Base-by-base conservation (phyloP, 192 early-diverging fungal genomes). In the Rhizoclosmatium sp. region DNA sequence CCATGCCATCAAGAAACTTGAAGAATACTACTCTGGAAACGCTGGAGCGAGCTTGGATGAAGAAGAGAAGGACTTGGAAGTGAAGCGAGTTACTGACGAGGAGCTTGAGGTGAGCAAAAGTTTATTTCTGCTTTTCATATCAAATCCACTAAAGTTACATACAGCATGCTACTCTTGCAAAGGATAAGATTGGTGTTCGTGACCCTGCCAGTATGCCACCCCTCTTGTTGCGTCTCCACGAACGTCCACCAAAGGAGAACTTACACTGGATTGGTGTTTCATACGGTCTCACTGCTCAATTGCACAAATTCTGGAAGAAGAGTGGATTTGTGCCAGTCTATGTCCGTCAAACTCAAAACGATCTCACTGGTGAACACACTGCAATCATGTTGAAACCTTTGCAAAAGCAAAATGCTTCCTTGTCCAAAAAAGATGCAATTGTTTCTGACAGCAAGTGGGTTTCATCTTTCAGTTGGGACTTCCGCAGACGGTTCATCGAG, bases 251-350 rank as follows among this genome's bases (percentile, higher is more conserved):
- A 3, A 80, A 76, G 45, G 91, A 92, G 68, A 86, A 91, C 23
- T 87, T 99, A 67, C 93, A 99, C 81, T 99, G 96, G 91, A 87
- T 99, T 40, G 98, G 97, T 81, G 98, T 99, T 7, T 96, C 94
- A 40, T 99, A 91, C 80, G 98, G 98, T 1, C 83, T 99, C 65
- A 99, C 98, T 2, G 85, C 89, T 3, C 82, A 80, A 39, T 89
- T 99, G 51, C 94, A 97, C 87, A 95, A 95, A 89, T 99, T 99
- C 82, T 99, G 98, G 98, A 97, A 95, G 78, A 90, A 93, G 56
- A 82, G 89, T 10, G 95, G 93, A 5, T 99, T 93, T 81, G 87
- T 90, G 40, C 98, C 98, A 12, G 92, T 99, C 60, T 99, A 99
- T 80, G 81, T 98, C 67, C 94, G 98, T 45, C 98, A 99, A 82